Percentiles rank a stretch among this genome's conserved stretches.
phyloP scores from a whole-genome alignment of 805 yeast genomes.

The Schizosaccharomyces japonicus region DNA sequence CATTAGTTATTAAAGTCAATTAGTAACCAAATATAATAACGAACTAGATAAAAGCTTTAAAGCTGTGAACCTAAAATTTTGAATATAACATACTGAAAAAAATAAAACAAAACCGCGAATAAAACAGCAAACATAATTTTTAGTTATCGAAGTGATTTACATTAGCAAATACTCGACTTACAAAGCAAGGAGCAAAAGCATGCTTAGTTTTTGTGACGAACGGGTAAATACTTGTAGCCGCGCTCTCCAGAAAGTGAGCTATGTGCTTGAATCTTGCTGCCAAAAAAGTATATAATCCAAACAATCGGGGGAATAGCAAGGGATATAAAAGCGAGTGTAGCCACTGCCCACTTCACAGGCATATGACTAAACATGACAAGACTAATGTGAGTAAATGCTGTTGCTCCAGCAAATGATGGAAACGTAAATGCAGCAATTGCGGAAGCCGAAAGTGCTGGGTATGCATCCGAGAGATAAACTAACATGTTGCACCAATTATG shows the following conservation, averaged over 20 bases:
- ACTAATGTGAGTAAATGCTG: constrained; percentile 1
- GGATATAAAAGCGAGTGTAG: background rate
- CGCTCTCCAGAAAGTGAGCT: background rate
- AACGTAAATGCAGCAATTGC: constrained; percentile 33
- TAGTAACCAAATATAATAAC: too few species aligned
- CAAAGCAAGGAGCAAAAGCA: too few species aligned
- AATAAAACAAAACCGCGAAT: too few species aligned
- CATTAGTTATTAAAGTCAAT: too few species aligned
- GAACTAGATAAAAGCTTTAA: too few species aligned
- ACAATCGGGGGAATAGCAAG: background rate
- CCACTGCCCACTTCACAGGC: background rate
- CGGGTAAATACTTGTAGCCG: background rate
- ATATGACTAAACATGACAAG: background rate
- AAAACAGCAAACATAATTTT: too few species aligned
- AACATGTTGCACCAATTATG: constrained; percentile 13
- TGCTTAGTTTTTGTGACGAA: too few species aligned
- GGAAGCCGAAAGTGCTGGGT: constrained; percentile 43
- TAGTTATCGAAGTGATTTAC: too few species aligned
- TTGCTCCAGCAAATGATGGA: background rate
- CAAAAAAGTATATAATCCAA: constrained; percentile 1
- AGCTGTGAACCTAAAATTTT: too few species aligned
- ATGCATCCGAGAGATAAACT: constrained; percentile 51
- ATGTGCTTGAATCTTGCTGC: background rate
- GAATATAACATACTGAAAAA: too few species aligned
- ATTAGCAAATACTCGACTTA: too few species aligned